Conservation (phyloP, 768 basidiomycete genomes). For the Psilocybe subaeruginosa region DNA sequence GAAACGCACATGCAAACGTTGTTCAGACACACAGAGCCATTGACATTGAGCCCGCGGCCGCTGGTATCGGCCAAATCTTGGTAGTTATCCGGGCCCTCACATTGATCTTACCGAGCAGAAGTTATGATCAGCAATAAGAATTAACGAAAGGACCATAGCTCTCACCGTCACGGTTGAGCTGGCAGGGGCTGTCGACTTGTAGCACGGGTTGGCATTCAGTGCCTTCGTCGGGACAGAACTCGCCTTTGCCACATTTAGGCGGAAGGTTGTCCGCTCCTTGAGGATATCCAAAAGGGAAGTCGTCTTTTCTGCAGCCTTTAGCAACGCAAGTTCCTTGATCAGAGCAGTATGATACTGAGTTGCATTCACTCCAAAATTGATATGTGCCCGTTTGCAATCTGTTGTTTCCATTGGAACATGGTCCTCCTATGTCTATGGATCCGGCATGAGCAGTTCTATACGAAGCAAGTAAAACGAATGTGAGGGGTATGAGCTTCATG, state of each 20-base stretch:
- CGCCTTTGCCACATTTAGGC: constrained; percentile 55
- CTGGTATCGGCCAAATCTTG: constrained; percentile 63
- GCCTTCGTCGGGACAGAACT: constrained; percentile 88
- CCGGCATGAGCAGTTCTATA: constrained; percentile 48
- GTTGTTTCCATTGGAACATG: constrained; percentile 59
- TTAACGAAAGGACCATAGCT: not conserved
- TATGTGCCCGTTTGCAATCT: constrained; percentile 77
- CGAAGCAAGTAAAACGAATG: constrained; percentile 57
- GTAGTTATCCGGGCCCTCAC: constrained; percentile 68
- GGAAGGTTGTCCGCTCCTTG: constrained; percentile 49
- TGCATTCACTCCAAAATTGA: constrained; percentile 81
- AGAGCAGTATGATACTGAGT: constrained; percentile 66
- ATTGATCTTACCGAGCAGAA: constrained; percentile 63
- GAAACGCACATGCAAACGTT: constrained; percentile 75
- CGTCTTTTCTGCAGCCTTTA: constrained; percentile 76
- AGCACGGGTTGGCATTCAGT: constrained; percentile 65
- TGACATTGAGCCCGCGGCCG: constrained; percentile 71
- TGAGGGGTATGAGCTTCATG: constrained; percentile 38
- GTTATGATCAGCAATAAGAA: not conserved
- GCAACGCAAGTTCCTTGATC: constrained; percentile 56
- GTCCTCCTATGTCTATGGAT: constrained; percentile 41
- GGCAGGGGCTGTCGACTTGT: constrained; percentile 69
- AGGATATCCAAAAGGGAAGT: constrained; percentile 74
- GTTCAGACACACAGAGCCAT: constrained; percentile 85
- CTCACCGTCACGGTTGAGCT: constrained; percentile 86